Evolutionary conservation across 345 rosid genomes (phyloP), one percentile per base, ranked within the genome.

Genomic region (Eucalyptus erythrocorys): DNA sequence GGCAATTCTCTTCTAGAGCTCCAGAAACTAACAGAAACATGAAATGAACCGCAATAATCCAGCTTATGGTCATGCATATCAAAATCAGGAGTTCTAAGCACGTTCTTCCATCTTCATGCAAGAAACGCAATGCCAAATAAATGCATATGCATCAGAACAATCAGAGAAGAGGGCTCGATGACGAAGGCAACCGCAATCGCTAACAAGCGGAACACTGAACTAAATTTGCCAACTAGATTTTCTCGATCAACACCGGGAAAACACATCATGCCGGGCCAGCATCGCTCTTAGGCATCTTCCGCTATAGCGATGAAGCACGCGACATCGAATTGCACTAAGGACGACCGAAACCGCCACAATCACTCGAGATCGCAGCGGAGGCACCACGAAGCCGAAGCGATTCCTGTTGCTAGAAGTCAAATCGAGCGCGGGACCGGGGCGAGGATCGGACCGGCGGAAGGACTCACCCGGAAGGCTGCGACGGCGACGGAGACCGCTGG

Each of bases 391-490:
- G 14, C 42, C 27, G 26, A 51, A 32, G n/a, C 37, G 40, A 84
- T 49, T 42, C 82, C 47, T 76, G 27, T 76, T 40, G 16, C 84
- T 16, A 40, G 16, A 76, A 76, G 15, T 10, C 47, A 4, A 40
- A 40, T 40, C 47, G 47, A 40, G 47, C 84, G 47, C 84, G 42
- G 84, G 32, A 61, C 45, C 40, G 37, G 55, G 37, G 43, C 43
- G 34, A 16, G 42, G 37, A 49, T 40, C 57, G 68, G 87, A 51
- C 59, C 37, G 64, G 89, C 82, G 82, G 85, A 32, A 61, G 24
- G 85, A 92, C 61, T 93, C 93, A 98, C 99, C 99, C 99, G 85
- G 99, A 98, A 87, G 99, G 99, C 86, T 98, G 99, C 53, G 99
- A 97, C 86, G 98, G 98, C 43, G 99, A 98, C 30, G 96, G 91